A percentile compares a stretch with the other conserved stretches of the same genome.
Evolutionary conservation across 2,329 filamentous ascomycete species (phyloP).

Genomic region (Ophiosphaerella narmari): DNA sequence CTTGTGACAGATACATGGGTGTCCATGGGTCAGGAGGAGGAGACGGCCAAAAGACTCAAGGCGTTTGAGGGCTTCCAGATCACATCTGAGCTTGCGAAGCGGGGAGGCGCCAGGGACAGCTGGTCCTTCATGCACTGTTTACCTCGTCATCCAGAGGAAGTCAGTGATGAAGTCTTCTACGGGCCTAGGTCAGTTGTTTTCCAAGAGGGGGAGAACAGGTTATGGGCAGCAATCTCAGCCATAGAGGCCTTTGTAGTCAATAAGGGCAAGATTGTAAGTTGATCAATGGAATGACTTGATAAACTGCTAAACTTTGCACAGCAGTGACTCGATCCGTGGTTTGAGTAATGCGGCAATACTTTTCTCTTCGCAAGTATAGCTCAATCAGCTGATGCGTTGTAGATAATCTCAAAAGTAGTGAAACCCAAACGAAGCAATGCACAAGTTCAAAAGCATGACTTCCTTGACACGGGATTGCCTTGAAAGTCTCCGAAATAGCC

Average conservation of each 20-base stretch:
- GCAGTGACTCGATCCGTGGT: conserved; percentile 36
- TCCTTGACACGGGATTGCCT: background rate
- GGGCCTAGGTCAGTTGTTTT: conserved; percentile 84
- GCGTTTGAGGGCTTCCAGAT: conserved; percentile 92
- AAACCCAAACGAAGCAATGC: background rate
- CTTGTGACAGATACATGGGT: conserved; percentile 98
- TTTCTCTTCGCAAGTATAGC: background rate
- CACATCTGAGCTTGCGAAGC: conserved; percentile 79
- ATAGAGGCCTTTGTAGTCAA: conserved; percentile 94
- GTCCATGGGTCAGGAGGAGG: conserved; percentile 95
- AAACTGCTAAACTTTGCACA: background rate
- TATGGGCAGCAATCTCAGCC: conserved; percentile 86
- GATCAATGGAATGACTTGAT: background rate
- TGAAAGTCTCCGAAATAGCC: no score
- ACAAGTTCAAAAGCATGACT: background rate
- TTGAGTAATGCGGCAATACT: conserved; percentile 13
- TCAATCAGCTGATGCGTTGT: background rate
- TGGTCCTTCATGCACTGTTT: conserved; percentile 99
- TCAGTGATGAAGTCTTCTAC: conserved; percentile 94
- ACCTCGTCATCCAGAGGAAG: conserved; percentile 89
- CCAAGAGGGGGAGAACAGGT: conserved; percentile 88
- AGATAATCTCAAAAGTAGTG: background rate
- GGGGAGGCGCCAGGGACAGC: conserved; percentile 80
- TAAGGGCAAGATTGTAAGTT: conserved; percentile 72
- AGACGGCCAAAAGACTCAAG: conserved; percentile 74